Evolutionary conservation across 768 basidiomycete genomes (phyloP).

Genomic region (Stropharia rugosoannulata): DNA sequence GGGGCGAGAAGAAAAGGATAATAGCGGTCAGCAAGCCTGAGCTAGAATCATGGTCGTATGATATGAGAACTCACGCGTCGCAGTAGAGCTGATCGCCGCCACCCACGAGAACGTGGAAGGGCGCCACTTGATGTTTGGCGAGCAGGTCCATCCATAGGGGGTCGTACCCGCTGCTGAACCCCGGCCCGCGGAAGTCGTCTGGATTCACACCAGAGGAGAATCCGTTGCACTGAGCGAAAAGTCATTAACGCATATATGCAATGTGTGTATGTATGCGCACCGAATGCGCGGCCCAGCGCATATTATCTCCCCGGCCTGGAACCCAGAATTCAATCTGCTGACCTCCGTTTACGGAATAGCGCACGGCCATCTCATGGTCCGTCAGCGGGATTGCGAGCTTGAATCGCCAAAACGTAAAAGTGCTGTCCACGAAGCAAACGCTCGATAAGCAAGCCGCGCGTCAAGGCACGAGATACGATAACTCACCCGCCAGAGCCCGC

Average conservation of each 20-base stretch:
- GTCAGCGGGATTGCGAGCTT: constrained; percentile 78
- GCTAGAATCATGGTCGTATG: too few relatives aligned
- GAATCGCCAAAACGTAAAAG: constrained; percentile 95
- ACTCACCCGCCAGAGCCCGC: constrained; percentile 53
- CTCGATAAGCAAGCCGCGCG: neutral
- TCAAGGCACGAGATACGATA: constrained; percentile 1
- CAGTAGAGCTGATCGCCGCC: constrained; percentile 95
- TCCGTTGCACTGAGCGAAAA: constrained; percentile 67
- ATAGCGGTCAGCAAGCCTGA: too few relatives aligned
- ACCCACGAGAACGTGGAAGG: constrained; percentile 91
- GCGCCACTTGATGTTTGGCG: constrained; percentile 70
- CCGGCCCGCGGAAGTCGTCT: constrained; percentile 81
- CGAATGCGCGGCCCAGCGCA: constrained; percentile 90
- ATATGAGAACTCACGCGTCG: constrained; percentile 51
- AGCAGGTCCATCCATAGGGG: constrained; percentile 96
- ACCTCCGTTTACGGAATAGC: constrained; percentile 82
- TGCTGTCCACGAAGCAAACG: constrained; percentile 38
- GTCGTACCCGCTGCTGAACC: constrained; percentile 81
- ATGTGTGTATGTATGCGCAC: constrained; percentile 38
- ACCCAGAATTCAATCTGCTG: constrained; percentile 79
- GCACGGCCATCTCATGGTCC: constrained; percentile 68
- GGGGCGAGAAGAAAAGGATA: too few relatives aligned
- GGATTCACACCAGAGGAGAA: constrained; percentile 89
- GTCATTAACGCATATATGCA: neutral
- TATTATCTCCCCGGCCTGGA: constrained; percentile 76